These are phyloP conservation scores for Taxillus chinensis DNA, from an alignment of 164 flowering plant species.

Conservation along the genomic window DNA sequence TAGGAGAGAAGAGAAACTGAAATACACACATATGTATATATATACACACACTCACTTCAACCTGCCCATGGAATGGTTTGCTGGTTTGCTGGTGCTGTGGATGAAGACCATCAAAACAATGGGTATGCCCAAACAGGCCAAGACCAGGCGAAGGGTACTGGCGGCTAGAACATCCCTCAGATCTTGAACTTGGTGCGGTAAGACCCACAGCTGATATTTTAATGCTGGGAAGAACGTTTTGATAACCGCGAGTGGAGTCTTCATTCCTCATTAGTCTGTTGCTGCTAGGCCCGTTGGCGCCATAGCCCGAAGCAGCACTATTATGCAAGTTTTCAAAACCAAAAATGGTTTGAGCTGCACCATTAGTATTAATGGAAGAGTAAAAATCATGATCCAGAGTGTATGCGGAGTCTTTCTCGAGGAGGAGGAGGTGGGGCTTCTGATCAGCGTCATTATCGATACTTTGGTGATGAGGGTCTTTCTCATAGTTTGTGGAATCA, in stretches of 20 bases:
- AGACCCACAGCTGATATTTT: slow-evolving; percentile 33
- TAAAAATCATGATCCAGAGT: slow-evolving; percentile 29
- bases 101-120: slow-evolving; percentile 22
- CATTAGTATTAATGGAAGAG: slow-evolving; percentile 23
- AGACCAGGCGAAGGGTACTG: slow-evolving; percentile 28
- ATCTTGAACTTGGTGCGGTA: slow-evolving; percentile 6
- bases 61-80: slow-evolving; percentile 23
- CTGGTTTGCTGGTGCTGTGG: slow-evolving; percentile 27
- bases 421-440: no score
- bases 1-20: neutral
- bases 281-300: slow-evolving; percentile 10
- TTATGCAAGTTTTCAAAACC: slow-evolving; percentile 16
- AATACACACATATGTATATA: neutral
- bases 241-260: slow-evolving; percentile 36
- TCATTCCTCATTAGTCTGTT: slow-evolving; percentile 6
- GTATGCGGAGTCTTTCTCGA: neutral
- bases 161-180: slow-evolving; percentile 43
- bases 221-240: slow-evolving; percentile 41
- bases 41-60: slow-evolving; percentile 25
- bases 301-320: slow-evolving; percentile 11
- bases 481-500: slow-evolving; percentile 9
- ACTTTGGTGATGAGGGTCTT: slow-evolving; percentile 13
- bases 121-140: slow-evolving; percentile 16
- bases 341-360: slow-evolving; percentile 15
- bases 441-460: slow-evolving; percentile 7